Evolutionary conservation across 805 yeast genomes (phyloP).

Genomic region (Hanseniaspora lachancei): DNA sequence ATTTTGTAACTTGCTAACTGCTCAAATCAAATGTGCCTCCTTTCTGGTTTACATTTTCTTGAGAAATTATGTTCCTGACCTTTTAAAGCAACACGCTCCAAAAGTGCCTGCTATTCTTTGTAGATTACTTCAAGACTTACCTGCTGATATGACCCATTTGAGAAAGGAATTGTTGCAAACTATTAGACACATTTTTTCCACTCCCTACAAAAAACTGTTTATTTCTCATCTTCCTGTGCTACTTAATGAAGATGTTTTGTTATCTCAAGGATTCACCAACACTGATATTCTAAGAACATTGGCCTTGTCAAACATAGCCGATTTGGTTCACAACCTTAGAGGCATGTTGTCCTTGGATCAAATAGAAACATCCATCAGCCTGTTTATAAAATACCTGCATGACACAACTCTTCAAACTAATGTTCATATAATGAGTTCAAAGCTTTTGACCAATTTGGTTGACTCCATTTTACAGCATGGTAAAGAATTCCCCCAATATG

Average conservation of each 20-base stretch:
- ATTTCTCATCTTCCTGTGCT: constrained; percentile 73
- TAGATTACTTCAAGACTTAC: constrained; percentile 84
- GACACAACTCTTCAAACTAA: constrained; percentile 74
- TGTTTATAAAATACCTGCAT: constrained; percentile 66
- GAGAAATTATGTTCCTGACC: constrained; percentile 62
- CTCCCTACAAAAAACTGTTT: constrained; percentile 71
- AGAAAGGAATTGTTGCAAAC: constrained; percentile 89
- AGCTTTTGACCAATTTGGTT: constrained; percentile 70
- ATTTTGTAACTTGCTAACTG: constrained; percentile 76
- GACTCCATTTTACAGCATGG: constrained; percentile 69
- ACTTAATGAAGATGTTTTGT: constrained; percentile 72
- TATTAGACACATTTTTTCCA: constrained; percentile 84
- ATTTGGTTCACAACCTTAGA: constrained; percentile 83
- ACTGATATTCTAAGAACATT: constrained; percentile 81
- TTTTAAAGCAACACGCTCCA: constrained; percentile 41
- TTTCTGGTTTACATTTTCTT: constrained; percentile 85
- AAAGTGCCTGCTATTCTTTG: constrained; percentile 78
- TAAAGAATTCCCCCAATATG: constrained; percentile 53
- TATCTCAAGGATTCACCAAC: constrained; percentile 88
- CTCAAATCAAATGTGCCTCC: constrained; percentile 93
- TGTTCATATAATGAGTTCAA: constrained; percentile 94
- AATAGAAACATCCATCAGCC: constrained; percentile 73
- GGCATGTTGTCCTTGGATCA: constrained; percentile 69
- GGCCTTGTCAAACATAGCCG: constrained; percentile 92
- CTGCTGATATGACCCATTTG: constrained; percentile 80